Percentiles rank a stretch among this genome's conserved stretches.
Conservation (phyloP, 1,284 basidiomycete species). For the Irpex rosettiformis region DNA sequence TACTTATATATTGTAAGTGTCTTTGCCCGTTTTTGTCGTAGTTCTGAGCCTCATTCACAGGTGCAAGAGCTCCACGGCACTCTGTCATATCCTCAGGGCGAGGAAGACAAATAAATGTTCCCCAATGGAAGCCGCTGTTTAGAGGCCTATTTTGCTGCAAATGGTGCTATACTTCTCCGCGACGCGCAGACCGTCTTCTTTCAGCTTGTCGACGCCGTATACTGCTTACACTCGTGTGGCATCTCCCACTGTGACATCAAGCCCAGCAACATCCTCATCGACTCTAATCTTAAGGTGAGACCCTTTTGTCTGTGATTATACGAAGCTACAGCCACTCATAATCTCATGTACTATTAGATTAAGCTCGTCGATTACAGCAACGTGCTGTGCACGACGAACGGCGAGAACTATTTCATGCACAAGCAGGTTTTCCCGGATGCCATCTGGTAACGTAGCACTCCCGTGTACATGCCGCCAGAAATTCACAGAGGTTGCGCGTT, state of each 20-base stretch:
- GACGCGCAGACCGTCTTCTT: not conserved
- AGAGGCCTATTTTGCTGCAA: not conserved
- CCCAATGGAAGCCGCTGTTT: not conserved
- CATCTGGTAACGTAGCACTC: no score
- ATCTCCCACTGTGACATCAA: not conserved
- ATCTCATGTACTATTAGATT: no score
- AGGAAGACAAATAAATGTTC: not conserved
- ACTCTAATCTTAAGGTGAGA: not conserved
- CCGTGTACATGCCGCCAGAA: no score
- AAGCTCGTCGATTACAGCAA: no score
- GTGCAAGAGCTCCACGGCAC: not conserved
- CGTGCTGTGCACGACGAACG: no score
- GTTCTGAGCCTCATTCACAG: not conserved
- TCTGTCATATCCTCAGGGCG: not conserved
- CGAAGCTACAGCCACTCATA: no score
- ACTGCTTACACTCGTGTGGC: not conserved
- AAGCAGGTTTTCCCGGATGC: no score
- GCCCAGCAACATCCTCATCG: not conserved
- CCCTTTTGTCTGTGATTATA: no score
- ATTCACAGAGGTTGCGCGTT: no score
- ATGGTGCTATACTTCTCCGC: not conserved
- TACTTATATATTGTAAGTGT: not conserved
- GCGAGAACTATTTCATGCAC: no score
- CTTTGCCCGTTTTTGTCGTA: not conserved
- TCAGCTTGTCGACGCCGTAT: not conserved